Evolutionary conservation across 1,139 yeast genomes (phyloP), one percentile per base, ranked within the genome.

Genomic region (Suhomyces atakaporum): DNA sequence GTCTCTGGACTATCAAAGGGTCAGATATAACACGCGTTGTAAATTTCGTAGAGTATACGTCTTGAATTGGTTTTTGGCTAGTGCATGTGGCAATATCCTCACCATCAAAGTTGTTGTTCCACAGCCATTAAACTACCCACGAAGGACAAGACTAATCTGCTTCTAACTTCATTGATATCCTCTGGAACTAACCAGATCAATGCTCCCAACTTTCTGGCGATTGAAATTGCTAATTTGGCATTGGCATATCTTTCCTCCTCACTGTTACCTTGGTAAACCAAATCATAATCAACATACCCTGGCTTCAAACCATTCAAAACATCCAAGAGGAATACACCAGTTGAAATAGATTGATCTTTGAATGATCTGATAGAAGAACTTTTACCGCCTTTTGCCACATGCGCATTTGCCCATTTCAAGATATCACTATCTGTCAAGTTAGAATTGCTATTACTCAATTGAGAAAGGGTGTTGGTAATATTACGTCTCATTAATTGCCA

Each of bases 401-500:
- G 86, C 25, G 77, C 78, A 58, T 89, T 90, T 27, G 97, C 97
- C 99, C 99, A 92, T 56, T 76, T 79, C 60, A 92, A 75, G 34
- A 92, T 90, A 59, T 92, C 97, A 20, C 79, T 45, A 66, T 92
- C 98, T 13, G 88, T 66, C 49, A 90, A 69, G 37, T 60, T 54
- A 8, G 5, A 6, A 47, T 83, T 87, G 30, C 58, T 95, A 42
- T 82, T 71, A 5, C 90, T 77, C 51, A 92, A 73, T 35, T 79
- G 75, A 39, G 85, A 73, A 58, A 92, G 77, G 1, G 98, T 92
- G 47, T 81, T 77, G 42, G 83, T 83, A 51, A 92, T 92, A 63
- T 92, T 92, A 62, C 95, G 82, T 63, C 98, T 83, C 99, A 92
- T 92, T 55, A 92, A 76, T 70, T 92, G 99, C 99, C 99, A 92